phyloP scores from a whole-genome alignment of 768 basidiomycete species.

The Russula earlei region DNA sequence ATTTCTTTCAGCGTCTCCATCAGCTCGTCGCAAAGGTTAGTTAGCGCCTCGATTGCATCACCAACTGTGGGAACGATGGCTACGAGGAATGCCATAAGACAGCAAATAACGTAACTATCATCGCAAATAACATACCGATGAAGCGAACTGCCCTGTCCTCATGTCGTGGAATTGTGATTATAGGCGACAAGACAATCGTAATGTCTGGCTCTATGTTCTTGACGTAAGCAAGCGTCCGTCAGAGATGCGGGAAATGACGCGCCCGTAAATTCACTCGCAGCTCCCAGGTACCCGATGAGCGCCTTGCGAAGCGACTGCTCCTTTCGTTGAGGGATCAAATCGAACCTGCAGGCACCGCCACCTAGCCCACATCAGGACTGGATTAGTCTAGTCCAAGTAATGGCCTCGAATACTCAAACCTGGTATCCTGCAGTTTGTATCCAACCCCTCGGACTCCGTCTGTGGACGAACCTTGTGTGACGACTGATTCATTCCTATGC shows the following conservation, averaged over 20 bases:
- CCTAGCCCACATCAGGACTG: slow-evolving; percentile 29
- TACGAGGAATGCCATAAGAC: slow-evolving; percentile 22
- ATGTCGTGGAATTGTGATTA: slow-evolving; percentile 45
- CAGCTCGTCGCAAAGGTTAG: slow-evolving; percentile 53
- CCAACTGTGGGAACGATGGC: slow-evolving; percentile 72
- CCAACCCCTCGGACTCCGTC: slow-evolving; percentile 54
- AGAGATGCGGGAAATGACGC: slow-evolving; percentile 8
- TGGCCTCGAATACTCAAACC: slow-evolving; percentile 31
- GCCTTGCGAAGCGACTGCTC: slow-evolving; percentile 52
- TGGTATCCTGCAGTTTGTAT: slow-evolving; percentile 43
- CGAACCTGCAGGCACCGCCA: slow-evolving; percentile 48
- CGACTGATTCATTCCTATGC: slow-evolving; percentile 52
- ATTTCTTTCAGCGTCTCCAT: slow-evolving; percentile 55
- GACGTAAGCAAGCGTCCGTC: neutral
- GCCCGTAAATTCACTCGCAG: slow-evolving; percentile 67
- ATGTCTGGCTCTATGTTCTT: slow-evolving; percentile 52
- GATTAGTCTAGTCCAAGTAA: slow-evolving; percentile 2
- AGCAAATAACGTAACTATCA: neutral
- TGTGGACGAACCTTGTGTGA: slow-evolving; percentile 48
- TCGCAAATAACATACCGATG: slow-evolving; percentile 35
- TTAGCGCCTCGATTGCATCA: slow-evolving; percentile 59
- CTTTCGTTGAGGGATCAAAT: slow-evolving; percentile 43
- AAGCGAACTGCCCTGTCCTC: slow-evolving; percentile 52
- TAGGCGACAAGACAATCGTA: slow-evolving; percentile 58
- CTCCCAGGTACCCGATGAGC: slow-evolving; percentile 57